Evolutionary conservation across 2,329 filamentous ascomycete species (phyloP).

Genomic region (Cladosporium sp.): DNA sequence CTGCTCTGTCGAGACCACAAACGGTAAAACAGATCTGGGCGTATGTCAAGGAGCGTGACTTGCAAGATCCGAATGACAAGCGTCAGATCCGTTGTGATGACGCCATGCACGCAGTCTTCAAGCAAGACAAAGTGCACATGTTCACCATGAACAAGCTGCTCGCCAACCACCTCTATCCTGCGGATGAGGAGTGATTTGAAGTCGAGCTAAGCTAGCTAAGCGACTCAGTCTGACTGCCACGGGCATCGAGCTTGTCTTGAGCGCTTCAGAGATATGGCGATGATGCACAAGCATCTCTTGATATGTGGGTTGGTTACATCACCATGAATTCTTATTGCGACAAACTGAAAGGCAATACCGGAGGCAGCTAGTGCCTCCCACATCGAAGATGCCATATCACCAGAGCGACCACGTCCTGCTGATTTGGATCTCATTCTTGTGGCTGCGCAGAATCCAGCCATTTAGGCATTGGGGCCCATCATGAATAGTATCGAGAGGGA

Average conservation of each 20-base stretch:
- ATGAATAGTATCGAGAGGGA: too few relatives aligned
- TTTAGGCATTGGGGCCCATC: too few relatives aligned
- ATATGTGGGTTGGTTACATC: neutral
- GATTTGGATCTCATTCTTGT: too few relatives aligned
- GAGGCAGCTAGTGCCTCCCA: too few relatives aligned
- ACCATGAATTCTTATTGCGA: neutral
- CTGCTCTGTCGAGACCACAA: slow-evolving; percentile 84
- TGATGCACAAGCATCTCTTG: neutral
- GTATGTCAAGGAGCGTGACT: slow-evolving; percentile 81
- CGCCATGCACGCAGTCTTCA: slow-evolving; percentile 86
- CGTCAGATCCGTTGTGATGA: slow-evolving; percentile 93
- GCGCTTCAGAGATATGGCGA: neutral
- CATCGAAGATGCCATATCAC: too few relatives aligned
- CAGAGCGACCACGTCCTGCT: too few relatives aligned
- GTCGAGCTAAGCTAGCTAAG: neutral
- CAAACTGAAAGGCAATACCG: neutral
- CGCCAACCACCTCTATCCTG: slow-evolving; percentile 80
- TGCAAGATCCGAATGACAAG: slow-evolving; percentile 88
- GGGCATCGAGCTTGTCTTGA: neutral
- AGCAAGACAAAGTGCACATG: slow-evolving; percentile 89
- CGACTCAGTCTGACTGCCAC: neutral
- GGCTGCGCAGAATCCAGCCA: too few relatives aligned
- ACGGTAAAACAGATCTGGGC: slow-evolving; percentile 96
- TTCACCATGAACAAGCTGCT: slow-evolving; percentile 99
- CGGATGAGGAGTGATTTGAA: slow-evolving; percentile 55